Evolutionary conservation across 2,329 filamentous ascomycete species (phyloP).

Genomic region (Penicillium sp.): DNA sequence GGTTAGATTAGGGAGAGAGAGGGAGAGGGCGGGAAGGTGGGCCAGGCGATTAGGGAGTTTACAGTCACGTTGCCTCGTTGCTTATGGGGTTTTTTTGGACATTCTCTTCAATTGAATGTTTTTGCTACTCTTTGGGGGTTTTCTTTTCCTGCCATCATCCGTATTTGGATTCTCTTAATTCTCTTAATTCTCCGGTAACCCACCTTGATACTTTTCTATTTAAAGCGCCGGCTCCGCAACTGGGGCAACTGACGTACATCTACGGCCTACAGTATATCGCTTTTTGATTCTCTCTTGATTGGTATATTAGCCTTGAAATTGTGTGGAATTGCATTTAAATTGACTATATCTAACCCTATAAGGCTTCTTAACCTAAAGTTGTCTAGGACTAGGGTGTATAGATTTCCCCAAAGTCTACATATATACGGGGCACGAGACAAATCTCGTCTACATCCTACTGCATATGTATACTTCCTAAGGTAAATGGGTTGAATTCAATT

Average conservation of each 20-base stretch:
- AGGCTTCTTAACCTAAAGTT: neutral
- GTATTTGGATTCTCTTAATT: neutral
- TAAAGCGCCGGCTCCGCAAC: conserved; percentile 12
- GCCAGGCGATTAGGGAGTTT: conserved; percentile 26
- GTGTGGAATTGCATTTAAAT: neutral
- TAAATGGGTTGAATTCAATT: no score
- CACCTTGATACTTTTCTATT: neutral
- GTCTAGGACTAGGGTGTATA: neutral
- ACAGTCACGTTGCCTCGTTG: conserved; percentile 28
- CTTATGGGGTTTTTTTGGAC: neutral
- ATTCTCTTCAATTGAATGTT: neutral
- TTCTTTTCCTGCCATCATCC: neutral
- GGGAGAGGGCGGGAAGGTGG: conserved; percentile 25
- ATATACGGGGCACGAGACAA: neutral
- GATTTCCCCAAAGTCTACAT: neutral
- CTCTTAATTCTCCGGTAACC: neutral
- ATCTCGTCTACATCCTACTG: no score
- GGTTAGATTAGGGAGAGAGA: conserved; percentile 19
- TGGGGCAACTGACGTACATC: conserved; percentile 25
- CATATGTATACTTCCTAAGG: no score
- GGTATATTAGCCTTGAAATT: neutral
- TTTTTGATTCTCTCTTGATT: neutral
- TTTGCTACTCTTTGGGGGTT: neutral
- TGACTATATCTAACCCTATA: neutral
- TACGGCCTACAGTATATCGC: neutral